phyloP scores from a whole-genome alignment of 148 eudicot species.

The Rhododendron ovatum region DNA sequence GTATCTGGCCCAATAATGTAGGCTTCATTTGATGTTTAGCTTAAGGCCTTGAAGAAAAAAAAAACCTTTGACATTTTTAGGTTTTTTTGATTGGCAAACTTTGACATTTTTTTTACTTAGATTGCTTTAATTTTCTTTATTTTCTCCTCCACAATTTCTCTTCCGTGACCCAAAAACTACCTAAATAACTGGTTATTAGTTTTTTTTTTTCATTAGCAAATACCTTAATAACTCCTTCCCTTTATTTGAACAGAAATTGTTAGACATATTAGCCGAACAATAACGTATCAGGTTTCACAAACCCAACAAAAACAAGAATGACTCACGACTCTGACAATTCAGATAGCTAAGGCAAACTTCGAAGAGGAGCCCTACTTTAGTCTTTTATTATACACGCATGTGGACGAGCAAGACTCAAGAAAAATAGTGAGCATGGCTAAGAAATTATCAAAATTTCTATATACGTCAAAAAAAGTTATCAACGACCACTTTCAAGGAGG shows the following conservation, averaged over 20 bases:
- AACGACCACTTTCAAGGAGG: too few species aligned
- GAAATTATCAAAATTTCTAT: too few species aligned
- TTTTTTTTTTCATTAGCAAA: neutral
- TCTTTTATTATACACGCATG: too few species aligned
- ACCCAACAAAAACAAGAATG: neutral
- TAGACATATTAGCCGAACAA: neutral
- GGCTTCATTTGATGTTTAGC: neutral
- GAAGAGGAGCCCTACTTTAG: too few species aligned
- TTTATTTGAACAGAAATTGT: neutral
- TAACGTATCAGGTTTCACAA: neutral
- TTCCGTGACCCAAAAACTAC: neutral
- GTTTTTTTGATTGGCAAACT: neutral
- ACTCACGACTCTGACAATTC: too few species aligned
- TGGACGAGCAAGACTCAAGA: too few species aligned
- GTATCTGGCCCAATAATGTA: neutral
- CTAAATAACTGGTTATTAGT: neutral
- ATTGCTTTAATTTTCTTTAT: neutral
- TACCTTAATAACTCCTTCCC: neutral
- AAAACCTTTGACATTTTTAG: neutral
- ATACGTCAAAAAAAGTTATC: too few species aligned
- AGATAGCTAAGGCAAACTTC: too few species aligned
- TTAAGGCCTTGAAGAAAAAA: neutral
- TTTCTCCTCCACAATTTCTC: neutral
- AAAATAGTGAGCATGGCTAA: too few species aligned
- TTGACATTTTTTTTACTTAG: neutral